These are phyloP conservation scores for Phellopilus nigrolimitatus DNA, from an alignment of 1,284 basidiomycete genomes.

Conservation along the genomic window DNA sequence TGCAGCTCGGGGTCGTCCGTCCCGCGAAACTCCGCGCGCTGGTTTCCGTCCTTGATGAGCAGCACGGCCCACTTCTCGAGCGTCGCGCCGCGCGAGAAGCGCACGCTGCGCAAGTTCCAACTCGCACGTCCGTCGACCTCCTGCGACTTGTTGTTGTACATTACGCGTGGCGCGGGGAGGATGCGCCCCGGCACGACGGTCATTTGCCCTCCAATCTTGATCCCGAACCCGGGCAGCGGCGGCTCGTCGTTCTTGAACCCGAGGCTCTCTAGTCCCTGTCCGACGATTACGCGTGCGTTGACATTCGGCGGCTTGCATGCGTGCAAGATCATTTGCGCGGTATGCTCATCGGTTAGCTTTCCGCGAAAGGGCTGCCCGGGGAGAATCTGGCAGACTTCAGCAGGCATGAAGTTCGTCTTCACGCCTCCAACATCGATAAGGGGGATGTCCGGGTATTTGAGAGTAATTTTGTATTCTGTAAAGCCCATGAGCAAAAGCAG, in stretches of 20 bases:
- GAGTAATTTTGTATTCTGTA: constrained; percentile 51
- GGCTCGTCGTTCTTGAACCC: constrained; percentile 47
- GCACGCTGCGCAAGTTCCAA: constrained; percentile 66
- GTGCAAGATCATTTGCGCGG: constrained; percentile 59
- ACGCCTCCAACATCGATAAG: constrained; percentile 60
- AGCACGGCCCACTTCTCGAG: constrained; percentile 61
- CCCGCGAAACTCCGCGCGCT: constrained; percentile 41
- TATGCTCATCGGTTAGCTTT: constrained; percentile 63
- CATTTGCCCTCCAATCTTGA: constrained; percentile 61
- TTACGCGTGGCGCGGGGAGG: constrained; percentile 51
- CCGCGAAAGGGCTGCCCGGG: constrained; percentile 67
- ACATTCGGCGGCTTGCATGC: constrained; percentile 64
- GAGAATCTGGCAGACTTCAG: constrained; percentile 68
- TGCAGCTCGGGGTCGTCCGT: constrained; percentile 44
- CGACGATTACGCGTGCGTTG: constrained; percentile 56
- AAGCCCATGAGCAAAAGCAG: constrained; percentile 4
- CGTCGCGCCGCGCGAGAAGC: constrained; percentile 50
- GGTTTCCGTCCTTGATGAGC: constrained; percentile 52
- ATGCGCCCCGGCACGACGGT: constrained; percentile 69
- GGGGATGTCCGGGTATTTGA: constrained; percentile 47
- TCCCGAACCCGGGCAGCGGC: constrained; percentile 52
- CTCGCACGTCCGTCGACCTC: constrained; percentile 54
- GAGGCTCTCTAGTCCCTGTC: constrained; percentile 52
- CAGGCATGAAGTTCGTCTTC: constrained; percentile 49
- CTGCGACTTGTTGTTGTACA: constrained; percentile 46